A percentile compares a stretch with the other conserved stretches of the same genome.
Conservation (phyloP, 169 alveolate genomes). For the Cyclospora cayetanensis region DNA sequence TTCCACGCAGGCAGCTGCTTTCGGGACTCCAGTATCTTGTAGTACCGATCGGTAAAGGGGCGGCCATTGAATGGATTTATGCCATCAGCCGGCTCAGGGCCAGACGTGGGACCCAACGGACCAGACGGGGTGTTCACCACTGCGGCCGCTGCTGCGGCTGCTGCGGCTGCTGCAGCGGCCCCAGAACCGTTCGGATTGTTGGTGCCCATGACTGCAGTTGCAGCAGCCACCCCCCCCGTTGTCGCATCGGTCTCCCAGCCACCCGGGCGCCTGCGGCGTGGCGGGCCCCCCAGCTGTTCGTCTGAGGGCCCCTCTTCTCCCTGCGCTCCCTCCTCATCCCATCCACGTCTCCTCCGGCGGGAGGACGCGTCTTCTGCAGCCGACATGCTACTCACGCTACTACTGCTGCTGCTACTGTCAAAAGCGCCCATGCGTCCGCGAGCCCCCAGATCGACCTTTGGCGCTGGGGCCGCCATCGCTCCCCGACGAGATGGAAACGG, state of each 20-base stretch:
- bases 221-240: not conserved
- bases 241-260: not conserved
- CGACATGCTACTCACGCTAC: not conserved
- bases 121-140: not conserved
- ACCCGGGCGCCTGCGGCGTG: not conserved
- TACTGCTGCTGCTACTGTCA: not conserved
- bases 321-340: not conserved
- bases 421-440: not conserved
- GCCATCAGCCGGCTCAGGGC: conserved; percentile 10
- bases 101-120: not conserved
- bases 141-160: conserved; percentile 20
- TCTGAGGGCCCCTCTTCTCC: not conserved
- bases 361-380: not conserved
- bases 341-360: conserved; percentile 3
- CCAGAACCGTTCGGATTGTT: not conserved
- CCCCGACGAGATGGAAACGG: not conserved
- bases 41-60: conserved; percentile 82
- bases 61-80: conserved; percentile 64
- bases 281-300: not conserved
- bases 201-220: not conserved
- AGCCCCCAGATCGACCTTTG: conserved; percentile 24
- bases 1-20: conserved; percentile 91
- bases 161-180: conserved; percentile 41
- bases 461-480: conserved; percentile 29
- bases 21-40: conserved; percentile 82